These are phyloP conservation scores for Tuber calosporum DNA, from an alignment of 495 filamentous ascomycete species.

Conservation along the genomic window DNA sequence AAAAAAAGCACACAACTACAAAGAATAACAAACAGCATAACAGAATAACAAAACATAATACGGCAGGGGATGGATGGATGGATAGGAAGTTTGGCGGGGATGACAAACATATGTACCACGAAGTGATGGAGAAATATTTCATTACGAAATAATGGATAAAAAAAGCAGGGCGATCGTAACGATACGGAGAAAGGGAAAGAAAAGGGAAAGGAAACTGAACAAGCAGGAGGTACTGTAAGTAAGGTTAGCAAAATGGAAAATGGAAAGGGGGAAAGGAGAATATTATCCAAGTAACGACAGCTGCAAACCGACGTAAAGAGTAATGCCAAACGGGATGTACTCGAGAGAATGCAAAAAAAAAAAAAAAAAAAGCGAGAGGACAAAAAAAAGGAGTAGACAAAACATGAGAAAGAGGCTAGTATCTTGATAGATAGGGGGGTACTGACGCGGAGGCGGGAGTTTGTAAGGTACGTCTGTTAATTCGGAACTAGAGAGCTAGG, in stretches of 20 bases:
- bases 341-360: conserved; percentile 12
- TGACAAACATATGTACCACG: conserved; percentile 5
- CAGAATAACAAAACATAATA: conserved; percentile 6
- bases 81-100: background rate
- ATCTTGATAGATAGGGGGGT: conserved; percentile 13
- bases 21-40: conserved; percentile 4
- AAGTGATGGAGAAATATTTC: background rate
- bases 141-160: background rate
- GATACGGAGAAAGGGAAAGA: background rate
- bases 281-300: background rate
- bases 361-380: conserved; percentile 10
- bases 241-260: background rate
- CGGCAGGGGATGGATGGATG: background rate
- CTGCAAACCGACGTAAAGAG: conserved; percentile 2
- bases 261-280: background rate
- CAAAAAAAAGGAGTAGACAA: conserved; percentile 5
- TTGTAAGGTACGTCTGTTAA: background rate
- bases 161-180: background rate
- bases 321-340: conserved; percentile 17
- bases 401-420: conserved; percentile 9
- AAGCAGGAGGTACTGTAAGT: background rate
- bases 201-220: background rate
- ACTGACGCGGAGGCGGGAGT: background rate
- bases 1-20: conserved; percentile 4
- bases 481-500: background rate